These are phyloP conservation scores for Aspergillus sojae DNA, from an alignment of 2,329 filamentous ascomycete genomes.

Conservation along the genomic window DNA sequence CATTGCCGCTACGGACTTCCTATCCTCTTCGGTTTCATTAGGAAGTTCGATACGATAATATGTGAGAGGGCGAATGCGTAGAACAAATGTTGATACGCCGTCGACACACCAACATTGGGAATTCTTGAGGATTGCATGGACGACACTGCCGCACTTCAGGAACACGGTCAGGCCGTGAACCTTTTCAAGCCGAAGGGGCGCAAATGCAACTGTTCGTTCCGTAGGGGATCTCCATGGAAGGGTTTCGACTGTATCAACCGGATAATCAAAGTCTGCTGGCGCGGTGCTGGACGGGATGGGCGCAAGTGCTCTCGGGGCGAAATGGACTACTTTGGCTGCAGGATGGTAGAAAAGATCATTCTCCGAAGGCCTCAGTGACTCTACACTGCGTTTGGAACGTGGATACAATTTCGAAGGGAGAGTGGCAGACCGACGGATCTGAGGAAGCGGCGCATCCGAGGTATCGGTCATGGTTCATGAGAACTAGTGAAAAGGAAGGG, in stretches of 20 bases:
- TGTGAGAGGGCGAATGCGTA: conserved; percentile 78
- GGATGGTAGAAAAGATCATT: conserved; percentile 70
- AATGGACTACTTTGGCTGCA: conserved; percentile 71
- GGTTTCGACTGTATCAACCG: conserved; percentile 60
- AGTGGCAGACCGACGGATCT: conserved; percentile 39
- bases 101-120: conserved; percentile 95
- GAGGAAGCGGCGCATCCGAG: conserved; percentile 31
- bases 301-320: conserved; percentile 50
- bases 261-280: conserved; percentile 49
- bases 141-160: conserved; percentile 77
- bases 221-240: conserved; percentile 74
- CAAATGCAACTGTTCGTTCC: conserved; percentile 81
- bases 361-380: conserved; percentile 33
- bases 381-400: conserved; percentile 31
- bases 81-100: conserved; percentile 79
- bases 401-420: conserved; percentile 39
- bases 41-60: conserved; percentile 93
- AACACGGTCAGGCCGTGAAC: conserved; percentile 86
- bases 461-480: conserved; percentile 35
- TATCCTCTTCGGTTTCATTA: conserved; percentile 64
- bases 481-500: conserved; percentile 10
- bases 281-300: conserved; percentile 47
- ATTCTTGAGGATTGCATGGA: conserved; percentile 84
- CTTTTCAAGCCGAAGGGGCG: conserved; percentile 79
- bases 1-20: conserved; percentile 65